A percentile compares a stretch with the other conserved stretches of the same genome.
These are phyloP conservation scores for Vitis cinerea DNA, from an alignment of 164 flowering plant species.

Conservation along the genomic window DNA sequence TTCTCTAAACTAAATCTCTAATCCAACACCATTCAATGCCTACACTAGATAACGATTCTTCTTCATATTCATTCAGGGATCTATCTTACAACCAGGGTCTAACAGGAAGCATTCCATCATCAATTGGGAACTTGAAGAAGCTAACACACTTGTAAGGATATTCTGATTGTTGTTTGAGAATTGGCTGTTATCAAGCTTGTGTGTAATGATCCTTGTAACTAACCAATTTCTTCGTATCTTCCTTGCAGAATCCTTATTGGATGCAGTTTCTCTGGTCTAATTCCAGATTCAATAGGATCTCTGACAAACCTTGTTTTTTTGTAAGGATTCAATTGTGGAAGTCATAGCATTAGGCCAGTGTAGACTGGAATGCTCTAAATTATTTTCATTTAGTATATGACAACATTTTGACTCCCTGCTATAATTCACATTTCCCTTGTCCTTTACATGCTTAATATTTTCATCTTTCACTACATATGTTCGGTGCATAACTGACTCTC, in stretches of 20 bases:
- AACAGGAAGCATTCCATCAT: constrained; percentile 49
- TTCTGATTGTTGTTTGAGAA: neutral
- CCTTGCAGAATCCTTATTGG: constrained; percentile 50
- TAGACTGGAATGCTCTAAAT: too few species aligned
- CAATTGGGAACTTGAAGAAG: constrained; percentile 44
- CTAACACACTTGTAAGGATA: constrained; percentile 47
- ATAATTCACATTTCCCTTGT: too few species aligned
- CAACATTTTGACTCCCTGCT: too few species aligned
- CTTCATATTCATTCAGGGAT: constrained; percentile 33
- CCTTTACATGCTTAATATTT: too few species aligned
- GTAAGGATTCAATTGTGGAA: constrained; percentile 33
- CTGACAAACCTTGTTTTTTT: constrained; percentile 35
- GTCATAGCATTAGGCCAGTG: too few species aligned
- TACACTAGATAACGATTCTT: neutral
- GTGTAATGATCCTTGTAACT: neutral
- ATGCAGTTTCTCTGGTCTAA: constrained; percentile 61
- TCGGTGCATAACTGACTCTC: too few species aligned
- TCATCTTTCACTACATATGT: too few species aligned
- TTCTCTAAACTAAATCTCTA: neutral
- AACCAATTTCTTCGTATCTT: neutral
- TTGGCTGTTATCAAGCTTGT: neutral
- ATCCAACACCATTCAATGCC: neutral
- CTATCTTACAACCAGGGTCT: constrained; percentile 50
- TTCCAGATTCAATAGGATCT: constrained; percentile 61
- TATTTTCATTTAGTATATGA: too few species aligned